Evolutionary conservation across 352 stramenopile genomes (phyloP).

Genomic region (Peronospora farinosa): DNA sequence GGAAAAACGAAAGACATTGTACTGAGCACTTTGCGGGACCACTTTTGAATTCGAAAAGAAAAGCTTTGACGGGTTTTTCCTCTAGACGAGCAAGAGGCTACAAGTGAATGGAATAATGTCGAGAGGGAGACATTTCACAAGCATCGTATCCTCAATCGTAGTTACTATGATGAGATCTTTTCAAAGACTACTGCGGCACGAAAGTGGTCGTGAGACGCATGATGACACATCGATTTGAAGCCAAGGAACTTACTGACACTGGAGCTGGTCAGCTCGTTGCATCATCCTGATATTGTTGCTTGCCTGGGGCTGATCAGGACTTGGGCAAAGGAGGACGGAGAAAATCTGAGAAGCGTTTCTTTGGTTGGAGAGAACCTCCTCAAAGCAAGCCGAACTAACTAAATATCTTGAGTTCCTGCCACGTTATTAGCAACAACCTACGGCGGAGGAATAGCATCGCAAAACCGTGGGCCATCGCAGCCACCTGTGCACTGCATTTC

Average conservation of each 20-base stretch:
- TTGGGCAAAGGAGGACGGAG: conserved; percentile 28
- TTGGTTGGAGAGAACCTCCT: conserved; percentile 19
- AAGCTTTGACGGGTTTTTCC: conserved; percentile 28
- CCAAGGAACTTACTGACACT: conserved; percentile 52
- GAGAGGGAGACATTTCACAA: conserved; percentile 61
- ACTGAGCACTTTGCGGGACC: conserved; percentile 49
- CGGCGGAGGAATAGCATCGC: conserved; percentile 77
- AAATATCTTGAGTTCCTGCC: conserved; percentile 88
- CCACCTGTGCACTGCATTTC: conserved; percentile 63
- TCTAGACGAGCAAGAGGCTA: conserved; percentile 18
- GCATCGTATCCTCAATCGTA: conserved; percentile 54
- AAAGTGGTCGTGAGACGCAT: conserved; percentile 67
- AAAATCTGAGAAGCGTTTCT: conserved; percentile 34
- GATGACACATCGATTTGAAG: conserved; percentile 55
- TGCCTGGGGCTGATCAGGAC: conserved; percentile 36
- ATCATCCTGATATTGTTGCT: conserved; percentile 60
- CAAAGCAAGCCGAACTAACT: conserved; percentile 24
- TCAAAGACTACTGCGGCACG: conserved; percentile 47
- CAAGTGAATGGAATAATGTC: conserved; percentile 46
- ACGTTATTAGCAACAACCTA: conserved; percentile 85
- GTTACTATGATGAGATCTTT: conserved; percentile 59
- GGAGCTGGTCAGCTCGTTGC: conserved; percentile 47
- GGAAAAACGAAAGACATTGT: conserved; percentile 54
- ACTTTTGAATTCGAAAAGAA: conserved; percentile 53
- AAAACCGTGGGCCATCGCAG: conserved; percentile 76